Conservation (phyloP, 2,329 filamentous ascomycete species). For the Ophiostoma pallidulum region DNA sequence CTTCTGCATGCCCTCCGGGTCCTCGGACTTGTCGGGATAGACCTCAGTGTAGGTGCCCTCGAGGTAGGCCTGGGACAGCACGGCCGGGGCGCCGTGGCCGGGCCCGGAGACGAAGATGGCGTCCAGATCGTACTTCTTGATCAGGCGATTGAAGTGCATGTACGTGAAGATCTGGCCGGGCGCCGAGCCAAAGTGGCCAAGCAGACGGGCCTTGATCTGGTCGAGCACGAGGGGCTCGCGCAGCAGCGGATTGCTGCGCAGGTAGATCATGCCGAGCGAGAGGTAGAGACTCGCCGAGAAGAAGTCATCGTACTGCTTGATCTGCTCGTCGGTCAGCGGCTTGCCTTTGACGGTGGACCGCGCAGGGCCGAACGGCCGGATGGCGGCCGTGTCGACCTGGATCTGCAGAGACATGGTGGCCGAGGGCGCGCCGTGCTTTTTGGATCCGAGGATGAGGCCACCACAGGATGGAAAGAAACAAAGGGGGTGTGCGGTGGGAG, state of each 20-base stretch:
- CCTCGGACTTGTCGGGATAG: slow-evolving; percentile 63
- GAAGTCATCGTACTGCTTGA: slow-evolving; percentile 60
- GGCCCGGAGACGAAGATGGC: slow-evolving; percentile 66
- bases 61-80: slow-evolving; percentile 67
- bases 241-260: slow-evolving; percentile 63
- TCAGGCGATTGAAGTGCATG: slow-evolving; percentile 73
- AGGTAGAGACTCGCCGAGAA: slow-evolving; percentile 69
- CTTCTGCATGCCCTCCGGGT: slow-evolving; percentile 57
- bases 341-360: slow-evolving; percentile 53
- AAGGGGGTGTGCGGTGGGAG: neutral
- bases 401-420: slow-evolving; percentile 7
- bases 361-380: slow-evolving; percentile 55
- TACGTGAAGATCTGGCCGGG: slow-evolving; percentile 75
- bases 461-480: neutral
- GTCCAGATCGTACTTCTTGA: slow-evolving; percentile 70
- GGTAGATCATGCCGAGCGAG: slow-evolving; percentile 71
- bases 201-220: slow-evolving; percentile 62
- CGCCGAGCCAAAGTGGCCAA: slow-evolving; percentile 72
- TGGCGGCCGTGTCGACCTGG: slow-evolving; percentile 39
- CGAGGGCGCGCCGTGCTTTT: neutral
- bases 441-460: neutral
- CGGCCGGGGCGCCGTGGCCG: slow-evolving; percentile 67
- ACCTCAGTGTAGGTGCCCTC: slow-evolving; percentile 71
- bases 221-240: slow-evolving; percentile 57
- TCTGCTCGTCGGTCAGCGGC: slow-evolving; percentile 55